These are phyloP conservation scores for Pleurotus pulmonarius DNA, from an alignment of 768 basidiomycete species.

Conservation along the genomic window DNA sequence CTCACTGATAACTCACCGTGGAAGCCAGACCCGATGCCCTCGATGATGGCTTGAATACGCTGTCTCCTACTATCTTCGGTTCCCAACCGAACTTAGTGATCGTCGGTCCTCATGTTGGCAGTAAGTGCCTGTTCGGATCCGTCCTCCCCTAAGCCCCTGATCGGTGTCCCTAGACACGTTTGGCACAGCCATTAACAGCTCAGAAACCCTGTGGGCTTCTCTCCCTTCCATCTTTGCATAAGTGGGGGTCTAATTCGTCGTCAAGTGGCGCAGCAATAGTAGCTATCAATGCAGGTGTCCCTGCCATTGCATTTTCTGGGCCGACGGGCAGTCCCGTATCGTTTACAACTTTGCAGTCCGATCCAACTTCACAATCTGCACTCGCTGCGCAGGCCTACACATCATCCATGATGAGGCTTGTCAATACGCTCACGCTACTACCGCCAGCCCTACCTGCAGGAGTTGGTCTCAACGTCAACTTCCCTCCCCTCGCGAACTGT, in stretches of 20 bases:
- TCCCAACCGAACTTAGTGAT: conserved; percentile 31
- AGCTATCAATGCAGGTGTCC: conserved; percentile 30
- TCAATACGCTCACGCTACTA: conserved; percentile 17
- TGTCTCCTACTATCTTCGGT: conserved; percentile 26
- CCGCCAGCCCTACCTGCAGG: conserved; percentile 25
- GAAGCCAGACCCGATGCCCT: conserved; percentile 8
- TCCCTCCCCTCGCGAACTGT: conserved; percentile 22
- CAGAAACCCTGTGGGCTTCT: conserved; percentile 20
- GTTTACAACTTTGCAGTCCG: conserved; percentile 30
- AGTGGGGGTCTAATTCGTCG: not conserved
- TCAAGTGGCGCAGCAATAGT: conserved; percentile 32
- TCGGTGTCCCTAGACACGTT: conserved; percentile 13
- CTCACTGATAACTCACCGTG: not conserved
- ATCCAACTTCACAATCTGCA: conserved; percentile 20
- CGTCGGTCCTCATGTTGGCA: conserved; percentile 29
- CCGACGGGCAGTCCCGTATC: conserved; percentile 27
- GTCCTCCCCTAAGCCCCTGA: not conserved
- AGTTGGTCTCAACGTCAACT: conserved; percentile 33
- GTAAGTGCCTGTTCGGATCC: conserved; percentile 10
- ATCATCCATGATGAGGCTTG: conserved; percentile 19
- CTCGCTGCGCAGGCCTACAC: conserved; percentile 26
- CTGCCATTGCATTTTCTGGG: conserved; percentile 33
- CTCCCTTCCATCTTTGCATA: not conserved
- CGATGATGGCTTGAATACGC: conserved; percentile 26
- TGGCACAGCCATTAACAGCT: conserved; percentile 16